Conservation (phyloP, 2,329 filamentous ascomycete species). For the Alternaria incomplexa region DNA sequence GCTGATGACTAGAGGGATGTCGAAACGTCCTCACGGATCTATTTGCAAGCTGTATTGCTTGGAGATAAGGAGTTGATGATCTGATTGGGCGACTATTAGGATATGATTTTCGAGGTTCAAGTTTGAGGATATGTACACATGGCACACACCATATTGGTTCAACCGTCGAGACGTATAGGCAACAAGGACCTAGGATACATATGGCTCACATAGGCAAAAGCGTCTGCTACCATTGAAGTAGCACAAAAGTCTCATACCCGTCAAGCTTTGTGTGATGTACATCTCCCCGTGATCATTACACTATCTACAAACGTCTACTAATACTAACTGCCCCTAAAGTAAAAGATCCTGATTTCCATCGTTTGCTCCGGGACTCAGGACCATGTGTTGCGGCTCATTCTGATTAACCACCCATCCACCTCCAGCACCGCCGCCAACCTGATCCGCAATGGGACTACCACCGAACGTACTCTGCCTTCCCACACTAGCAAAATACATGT, state of each 20-base stretch:
- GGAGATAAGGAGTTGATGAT: neutral
- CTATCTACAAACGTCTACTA: neutral
- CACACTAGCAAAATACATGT: constrained; percentile 81
- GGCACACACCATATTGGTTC: neutral
- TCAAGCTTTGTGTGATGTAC: neutral
- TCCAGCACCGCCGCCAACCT: constrained; percentile 26
- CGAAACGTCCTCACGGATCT: neutral
- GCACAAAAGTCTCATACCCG: neutral
- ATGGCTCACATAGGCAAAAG: neutral
- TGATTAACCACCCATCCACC: constrained; percentile 48
- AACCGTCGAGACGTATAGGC: neutral
- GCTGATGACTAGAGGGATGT: constrained; percentile 32
- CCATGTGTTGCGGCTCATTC: constrained; percentile 39
- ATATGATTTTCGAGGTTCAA: neutral
- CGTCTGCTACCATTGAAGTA: neutral
- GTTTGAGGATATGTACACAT: neutral
- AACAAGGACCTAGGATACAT: neutral
- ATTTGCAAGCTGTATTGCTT: neutral
- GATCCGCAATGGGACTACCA: constrained; percentile 41
- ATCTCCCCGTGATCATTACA: neutral
- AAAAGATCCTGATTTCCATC: constrained; percentile 42
- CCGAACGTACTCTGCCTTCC: constrained; percentile 46
- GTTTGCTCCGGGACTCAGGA: constrained; percentile 35
- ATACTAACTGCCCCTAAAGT: constrained; percentile 13
- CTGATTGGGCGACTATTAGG: neutral